Evolutionary conservation across 2,329 filamentous ascomycete species (phyloP), one percentile per base, ranked within the genome.

Genomic region (Pestalotiopsis sp.): DNA sequence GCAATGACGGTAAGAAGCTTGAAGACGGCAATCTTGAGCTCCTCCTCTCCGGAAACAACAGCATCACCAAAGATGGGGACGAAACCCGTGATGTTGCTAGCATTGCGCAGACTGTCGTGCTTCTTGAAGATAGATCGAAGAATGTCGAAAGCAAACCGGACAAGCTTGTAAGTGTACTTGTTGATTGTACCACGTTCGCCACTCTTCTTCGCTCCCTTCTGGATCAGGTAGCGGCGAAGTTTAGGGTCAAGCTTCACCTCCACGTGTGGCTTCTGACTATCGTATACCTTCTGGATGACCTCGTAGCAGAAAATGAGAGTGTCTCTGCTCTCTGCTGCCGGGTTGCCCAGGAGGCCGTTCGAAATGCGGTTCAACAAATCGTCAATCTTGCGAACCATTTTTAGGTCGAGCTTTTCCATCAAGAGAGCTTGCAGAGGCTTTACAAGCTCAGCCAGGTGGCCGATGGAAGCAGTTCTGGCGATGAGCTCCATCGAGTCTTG

Each of bases 401-500:
- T 92, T 17, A 94, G 83, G 73, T 95, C 93, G 64, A 99, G 87
- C 77, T 93, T 96, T 79, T 98, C 94, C 67, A 91, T 86, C 49
- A 99, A 82, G 23, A 99, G 84, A 7, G 90, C 85, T 75, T 93
- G 92, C 61, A 98, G 84, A 1, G 96, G 97, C 66, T 86, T 86
- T 64, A 98, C 86, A 3, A 99, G 88, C 64, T 91, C 88, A 62
- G 91, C 90, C 5, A 98, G 86, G 68, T 91, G 89, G 65, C 82
- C 84, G 27, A 98, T 85, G 1, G 94, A 95, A 1, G 93, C 91
- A 62, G 91, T 94, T 76, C 91, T 93, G 31, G 96, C 92, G 72
- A 98, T 86, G 17, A 98, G 85, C 79, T 98, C 95, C 91, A 98
- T 97, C 0, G 96, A 97, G 77, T 99, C 97, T 76, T 95, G 97